These are phyloP conservation scores for Russula sp. DNA, from an alignment of 768 basidiomycete species.

Conservation along the genomic window DNA sequence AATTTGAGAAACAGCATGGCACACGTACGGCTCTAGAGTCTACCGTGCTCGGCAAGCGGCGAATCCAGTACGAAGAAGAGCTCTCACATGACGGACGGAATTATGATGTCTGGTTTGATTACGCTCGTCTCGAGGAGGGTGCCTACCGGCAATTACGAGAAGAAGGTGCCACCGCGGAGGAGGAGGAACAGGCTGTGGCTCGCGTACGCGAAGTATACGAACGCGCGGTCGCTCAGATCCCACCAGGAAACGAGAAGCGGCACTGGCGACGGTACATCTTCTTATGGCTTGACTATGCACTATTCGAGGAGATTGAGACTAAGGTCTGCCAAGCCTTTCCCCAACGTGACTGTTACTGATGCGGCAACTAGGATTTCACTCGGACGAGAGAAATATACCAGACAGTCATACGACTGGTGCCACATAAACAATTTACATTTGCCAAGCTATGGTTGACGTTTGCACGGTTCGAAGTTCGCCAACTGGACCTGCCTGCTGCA, in stretches of 20 bases:
- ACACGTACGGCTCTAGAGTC: constrained; percentile 81
- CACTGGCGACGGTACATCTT: constrained; percentile 89
- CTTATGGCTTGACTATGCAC: constrained; percentile 90
- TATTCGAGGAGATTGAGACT: constrained; percentile 95
- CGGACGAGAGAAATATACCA: constrained; percentile 90
- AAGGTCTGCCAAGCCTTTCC: constrained; percentile 48
- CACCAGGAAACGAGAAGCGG: constrained; percentile 88
- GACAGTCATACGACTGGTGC: constrained; percentile 81
- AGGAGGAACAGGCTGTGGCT: constrained; percentile 52
- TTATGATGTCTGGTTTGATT: constrained; percentile 99
- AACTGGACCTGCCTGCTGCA: constrained; percentile 74
- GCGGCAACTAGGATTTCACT: constrained; percentile 56
- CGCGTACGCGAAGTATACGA: constrained; percentile 94
- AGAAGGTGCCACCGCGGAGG: constrained; percentile 67
- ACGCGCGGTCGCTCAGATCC: constrained; percentile 90
- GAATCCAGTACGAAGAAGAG: constrained; percentile 98
- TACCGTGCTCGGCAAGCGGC: constrained; percentile 94
- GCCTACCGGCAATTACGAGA: constrained; percentile 70
- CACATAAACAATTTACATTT: constrained; percentile 96
- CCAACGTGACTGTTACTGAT: background rate
- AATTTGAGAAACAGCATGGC: constrained; percentile 98
- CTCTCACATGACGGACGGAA: constrained; percentile 85
- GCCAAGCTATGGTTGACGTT: constrained; percentile 94
- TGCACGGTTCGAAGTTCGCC: constrained; percentile 87
- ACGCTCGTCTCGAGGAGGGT: constrained; percentile 87